Base-by-base conservation (phyloP, 2,329 filamentous ascomycete genomes). In the Talaromyces sp. region DNA sequence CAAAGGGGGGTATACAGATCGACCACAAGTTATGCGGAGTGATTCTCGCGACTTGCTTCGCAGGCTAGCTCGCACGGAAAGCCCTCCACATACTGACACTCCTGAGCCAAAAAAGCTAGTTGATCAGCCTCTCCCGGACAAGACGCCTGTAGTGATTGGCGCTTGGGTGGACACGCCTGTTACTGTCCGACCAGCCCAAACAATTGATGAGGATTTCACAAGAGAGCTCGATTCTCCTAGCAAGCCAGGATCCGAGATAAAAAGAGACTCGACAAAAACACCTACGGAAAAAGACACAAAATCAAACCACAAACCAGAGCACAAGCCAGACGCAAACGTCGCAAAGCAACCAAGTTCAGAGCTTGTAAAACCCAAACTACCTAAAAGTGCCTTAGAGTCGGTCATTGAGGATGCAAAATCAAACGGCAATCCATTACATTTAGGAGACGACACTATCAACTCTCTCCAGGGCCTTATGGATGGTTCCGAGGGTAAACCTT, bases 101-200 rank as follows among this genome's bases (percentile, higher is more conserved):
- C 76, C 76, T 2, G 72, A 76, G 42, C 68, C 68, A 53, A 62
- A 68, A 28, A 77, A 73, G 58, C 56, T 67, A 5, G 67, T 68
- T 14, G 67, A 72, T 34, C 67, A 72, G 31, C 70, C 66, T 30
- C 69, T 76, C 23, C 75, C 76, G 40, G 73, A 75, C 36, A 78
- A 79, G 64, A 81, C 79, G 1, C 79, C 79, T 2, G 71, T 75
- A 42, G 77, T 80, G 9, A 75, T 74, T 18, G 79, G 79, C 12
- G 78, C 77, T 2, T 81, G 78, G 77, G 75, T 79, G 36, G 78
- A 81, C 65, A 81, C 79, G 0, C 78, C 79, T 3, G 67, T 79
- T 65, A 76, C 78, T 12, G 76, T 78, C 58, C 70, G 72, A 34
- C 64, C 69, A 6, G 63, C 69, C 18, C 61, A 67, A 27, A 68